Evolutionary conservation across 257 asterid species (phyloP).

Genomic region (Penstemon newberryi): DNA sequence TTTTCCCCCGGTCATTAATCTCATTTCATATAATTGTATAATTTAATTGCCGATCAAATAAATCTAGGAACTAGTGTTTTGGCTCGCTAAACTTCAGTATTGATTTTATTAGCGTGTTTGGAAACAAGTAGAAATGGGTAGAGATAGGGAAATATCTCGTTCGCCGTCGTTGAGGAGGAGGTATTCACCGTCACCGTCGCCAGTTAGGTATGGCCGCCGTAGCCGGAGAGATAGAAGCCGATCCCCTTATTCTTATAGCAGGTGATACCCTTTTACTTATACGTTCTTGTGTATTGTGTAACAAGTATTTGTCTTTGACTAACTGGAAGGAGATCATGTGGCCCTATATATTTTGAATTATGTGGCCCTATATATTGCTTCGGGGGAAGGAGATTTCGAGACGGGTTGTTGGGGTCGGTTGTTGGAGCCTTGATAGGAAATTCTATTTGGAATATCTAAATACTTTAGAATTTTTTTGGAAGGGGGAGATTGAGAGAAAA

Average conservation of each 20-base stretch:
- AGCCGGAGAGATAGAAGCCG: constrained; percentile 86
- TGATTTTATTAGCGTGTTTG: constrained; percentile 21
- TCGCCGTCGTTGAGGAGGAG: constrained; percentile 80
- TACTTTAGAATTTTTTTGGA: no score
- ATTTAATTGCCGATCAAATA: constrained; percentile 4
- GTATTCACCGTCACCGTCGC: constrained; percentile 85
- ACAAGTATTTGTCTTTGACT: not conserved
- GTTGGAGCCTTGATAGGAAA: not conserved
- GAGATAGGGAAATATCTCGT: constrained; percentile 80
- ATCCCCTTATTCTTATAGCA: constrained; percentile 82
- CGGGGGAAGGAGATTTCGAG: no score
- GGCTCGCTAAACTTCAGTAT: constrained; percentile 32
- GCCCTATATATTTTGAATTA: not conserved
- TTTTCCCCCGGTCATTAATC: constrained; percentile 22
- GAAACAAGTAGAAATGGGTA: constrained; percentile 52
- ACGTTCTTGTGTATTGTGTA: constrained; percentile 23
- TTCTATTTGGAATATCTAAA: not conserved
- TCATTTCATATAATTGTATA: constrained; percentile 1
- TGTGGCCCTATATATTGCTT: not conserved
- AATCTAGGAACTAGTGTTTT: not conserved
- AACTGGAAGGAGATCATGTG: not conserved
- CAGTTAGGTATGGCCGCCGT: constrained; percentile 77
- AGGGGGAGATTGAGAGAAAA: no score
- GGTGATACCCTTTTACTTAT: constrained; percentile 88
- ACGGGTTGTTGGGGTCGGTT: constrained; percentile 13